Conservation (phyloP, 768 basidiomycete species). For the Tephrocybe sp. region DNA sequence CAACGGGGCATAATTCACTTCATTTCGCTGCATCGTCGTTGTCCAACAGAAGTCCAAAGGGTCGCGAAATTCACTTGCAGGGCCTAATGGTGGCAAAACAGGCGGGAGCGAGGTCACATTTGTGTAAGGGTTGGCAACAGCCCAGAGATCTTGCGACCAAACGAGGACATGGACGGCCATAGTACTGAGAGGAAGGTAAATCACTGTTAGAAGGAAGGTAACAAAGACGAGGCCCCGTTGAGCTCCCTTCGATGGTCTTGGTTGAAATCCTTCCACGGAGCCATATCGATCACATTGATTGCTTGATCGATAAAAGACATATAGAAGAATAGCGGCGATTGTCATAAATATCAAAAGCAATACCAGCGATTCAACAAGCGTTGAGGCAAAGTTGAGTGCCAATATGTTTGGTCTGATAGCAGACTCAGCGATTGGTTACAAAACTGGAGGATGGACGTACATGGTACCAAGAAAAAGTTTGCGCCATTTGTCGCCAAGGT, state of each 20-base stretch:
- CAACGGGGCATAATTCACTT: slow-evolving; percentile 66
- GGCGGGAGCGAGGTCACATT: slow-evolving; percentile 55
- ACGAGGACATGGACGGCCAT: slow-evolving; percentile 74
- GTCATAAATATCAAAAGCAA: slow-evolving; percentile 59
- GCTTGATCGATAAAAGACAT: slow-evolving; percentile 53
- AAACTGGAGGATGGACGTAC: slow-evolving; percentile 33
- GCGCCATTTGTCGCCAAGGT: slow-evolving; percentile 50
- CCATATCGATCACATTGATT: slow-evolving; percentile 46
- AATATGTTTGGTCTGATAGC: slow-evolving; percentile 62
- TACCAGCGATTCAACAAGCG: slow-evolving; percentile 54
- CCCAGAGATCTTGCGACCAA: slow-evolving; percentile 78
- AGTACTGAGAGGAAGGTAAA: slow-evolving; percentile 77
- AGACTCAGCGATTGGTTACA: slow-evolving; percentile 1
- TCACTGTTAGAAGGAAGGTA: slow-evolving; percentile 62
- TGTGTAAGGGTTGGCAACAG: slow-evolving; percentile 63
- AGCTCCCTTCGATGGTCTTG: slow-evolving; percentile 34
- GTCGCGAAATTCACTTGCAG: slow-evolving; percentile 52
- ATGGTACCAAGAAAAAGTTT: slow-evolving; percentile 65
- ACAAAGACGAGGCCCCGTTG: slow-evolving; percentile 57
- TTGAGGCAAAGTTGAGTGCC: slow-evolving; percentile 69
- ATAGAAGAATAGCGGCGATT: slow-evolving; percentile 52
- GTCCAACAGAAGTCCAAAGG: slow-evolving; percentile 77
- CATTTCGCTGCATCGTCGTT: slow-evolving; percentile 69
- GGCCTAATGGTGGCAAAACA: slow-evolving; percentile 48
- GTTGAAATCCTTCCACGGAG: slow-evolving; percentile 54